Evolutionary conservation across 2,329 filamentous ascomycete species (phyloP), one percentile per base, ranked within the genome.

Genomic region (Ceratocystis ficicola): DNA sequence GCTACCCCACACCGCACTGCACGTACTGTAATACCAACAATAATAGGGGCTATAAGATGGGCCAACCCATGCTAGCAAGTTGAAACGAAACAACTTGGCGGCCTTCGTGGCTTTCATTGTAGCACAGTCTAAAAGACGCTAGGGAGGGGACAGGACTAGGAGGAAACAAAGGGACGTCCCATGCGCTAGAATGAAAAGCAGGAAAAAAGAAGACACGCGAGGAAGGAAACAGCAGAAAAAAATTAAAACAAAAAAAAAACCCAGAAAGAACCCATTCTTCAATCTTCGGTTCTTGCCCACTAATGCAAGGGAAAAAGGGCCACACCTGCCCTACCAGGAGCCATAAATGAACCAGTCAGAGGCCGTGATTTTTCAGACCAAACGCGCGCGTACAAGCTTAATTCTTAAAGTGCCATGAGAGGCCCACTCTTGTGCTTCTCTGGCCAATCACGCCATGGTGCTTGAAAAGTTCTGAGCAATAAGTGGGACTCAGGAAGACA

Each of bases 381-480:
- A 57, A 57, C 52, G 52, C 52, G 52, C 52, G 52, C 52, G 52
- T 57, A 57, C 17, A 50, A 50, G 25, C 12, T 57, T 15, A 55
- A 28, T 28, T 12, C 52, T 12, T 25, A n/a, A 17, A 57, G 22
- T 50, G 46, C 17, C 46, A 41, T 41, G 10, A n/a, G n/a, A 10
- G 6, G 7, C 25, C 52, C 7, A 10, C 46, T 22, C 7, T 57
- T 57, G 8, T 30, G 25, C 22, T 15, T 25, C 15, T 15, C 46
- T 15, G 25, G 52, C 52, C 52, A 57, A 57, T 57, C 52, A 57
- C 10, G 12, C 4, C 17, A 10, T 3, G 15, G 5, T 28, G 17
- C 52, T 28, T 57, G 46, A n/a, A 22, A 50, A 50, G 22, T 50
- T 22, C n/a, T 20, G 46, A n/a, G 22, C 17, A 50, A 20, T 20